Evolutionary conservation across 257 asterid species (phyloP).

Genomic region (Orobanche coerulescens): DNA sequence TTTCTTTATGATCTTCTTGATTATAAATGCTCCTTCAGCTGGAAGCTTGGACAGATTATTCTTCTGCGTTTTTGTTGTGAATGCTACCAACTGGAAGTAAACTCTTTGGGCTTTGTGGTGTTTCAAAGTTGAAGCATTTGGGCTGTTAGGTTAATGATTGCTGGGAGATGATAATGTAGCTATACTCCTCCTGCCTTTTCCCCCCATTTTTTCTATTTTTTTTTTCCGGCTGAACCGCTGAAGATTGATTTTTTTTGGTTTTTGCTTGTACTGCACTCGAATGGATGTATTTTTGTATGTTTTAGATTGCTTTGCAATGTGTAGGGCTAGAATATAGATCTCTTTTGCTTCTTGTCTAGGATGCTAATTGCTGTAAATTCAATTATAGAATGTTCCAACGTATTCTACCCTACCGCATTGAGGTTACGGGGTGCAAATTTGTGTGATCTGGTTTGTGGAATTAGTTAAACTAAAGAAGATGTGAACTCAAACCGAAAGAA

Average conservation of each 20-base stretch:
- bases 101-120: not conserved
- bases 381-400: not conserved
- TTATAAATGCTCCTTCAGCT: slow-evolving; percentile 7
- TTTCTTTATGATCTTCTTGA: not conserved
- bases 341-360: not conserved
- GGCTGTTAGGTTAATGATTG: slow-evolving; percentile 6
- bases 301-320: not conserved
- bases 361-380: not conserved
- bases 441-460: not conserved
- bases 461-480: not conserved
- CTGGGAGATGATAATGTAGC: slow-evolving; percentile 2
- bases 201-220: not conserved
- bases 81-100: not conserved
- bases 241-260: not conserved
- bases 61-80: not conserved
- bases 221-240: not conserved
- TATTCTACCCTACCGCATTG: slow-evolving; percentile 3
- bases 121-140: slow-evolving; percentile 4
- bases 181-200: not conserved
- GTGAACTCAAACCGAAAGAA: not conserved
- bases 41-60: slow-evolving; percentile 11
- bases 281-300: not conserved
- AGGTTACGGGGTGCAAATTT: not conserved
- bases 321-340: not conserved
- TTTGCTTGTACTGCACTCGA: not conserved